A percentile compares a stretch with the other conserved stretches of the same genome.
phyloP scores from a whole-genome alignment of 257 asterid genomes.

The Solanum chaucha region DNA sequence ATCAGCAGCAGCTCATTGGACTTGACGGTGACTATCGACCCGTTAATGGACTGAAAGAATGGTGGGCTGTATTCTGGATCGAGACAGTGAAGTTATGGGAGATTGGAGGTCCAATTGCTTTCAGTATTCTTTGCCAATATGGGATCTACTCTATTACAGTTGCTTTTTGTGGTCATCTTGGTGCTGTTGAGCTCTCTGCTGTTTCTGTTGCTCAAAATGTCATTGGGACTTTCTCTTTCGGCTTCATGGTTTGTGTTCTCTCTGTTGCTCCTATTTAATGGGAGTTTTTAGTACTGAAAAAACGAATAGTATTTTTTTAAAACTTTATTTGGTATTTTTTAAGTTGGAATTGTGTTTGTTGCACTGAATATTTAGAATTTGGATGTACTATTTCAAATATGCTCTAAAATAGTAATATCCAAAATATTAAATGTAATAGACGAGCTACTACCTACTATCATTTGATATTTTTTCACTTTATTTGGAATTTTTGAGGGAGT shows the following conservation, averaged over 20 bases:
- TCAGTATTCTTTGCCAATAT: conserved; percentile 52
- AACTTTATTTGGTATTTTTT: background rate
- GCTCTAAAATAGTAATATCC: too few relatives aligned
- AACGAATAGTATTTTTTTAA: too few relatives aligned
- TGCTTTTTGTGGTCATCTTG: conserved; percentile 68
- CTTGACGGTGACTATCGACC: conserved; percentile 52
- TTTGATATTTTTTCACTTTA: too few relatives aligned
- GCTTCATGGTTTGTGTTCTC: conserved; percentile 45
- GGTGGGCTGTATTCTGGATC: conserved; percentile 39
- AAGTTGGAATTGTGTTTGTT: background rate
- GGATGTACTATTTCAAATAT: background rate
- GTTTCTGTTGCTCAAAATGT: conserved; percentile 55
- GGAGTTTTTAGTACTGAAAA: background rate
- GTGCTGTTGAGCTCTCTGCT: conserved; percentile 56
- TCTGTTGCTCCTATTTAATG: background rate
- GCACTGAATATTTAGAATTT: background rate
- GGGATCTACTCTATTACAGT: conserved; percentile 30
- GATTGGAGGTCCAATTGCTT: conserved; percentile 60
- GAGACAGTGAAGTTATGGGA: conserved; percentile 61
- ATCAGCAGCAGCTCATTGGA: conserved; percentile 17
- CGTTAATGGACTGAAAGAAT: conserved; percentile 25
- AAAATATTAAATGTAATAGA: too few relatives aligned
- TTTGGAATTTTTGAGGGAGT: too few relatives aligned
- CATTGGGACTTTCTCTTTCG: conserved; percentile 51
- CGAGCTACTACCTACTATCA: too few relatives aligned